These are phyloP conservation scores for Diaporthe longicolla DNA, from an alignment of 2,329 filamentous ascomycete species.

Conservation along the genomic window DNA sequence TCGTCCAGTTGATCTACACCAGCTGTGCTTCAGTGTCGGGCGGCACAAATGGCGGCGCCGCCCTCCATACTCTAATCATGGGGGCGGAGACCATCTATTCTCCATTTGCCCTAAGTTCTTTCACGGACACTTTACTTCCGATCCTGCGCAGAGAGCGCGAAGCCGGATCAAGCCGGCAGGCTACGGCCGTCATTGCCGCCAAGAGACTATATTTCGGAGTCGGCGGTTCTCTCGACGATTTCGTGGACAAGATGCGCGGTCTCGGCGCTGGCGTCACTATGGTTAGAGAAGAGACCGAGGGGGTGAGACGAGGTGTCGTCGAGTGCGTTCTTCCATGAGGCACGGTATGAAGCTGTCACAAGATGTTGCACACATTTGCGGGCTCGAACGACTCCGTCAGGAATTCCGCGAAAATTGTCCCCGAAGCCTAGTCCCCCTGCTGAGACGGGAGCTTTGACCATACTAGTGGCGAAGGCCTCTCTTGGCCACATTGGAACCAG, in stretches of 20 bases:
- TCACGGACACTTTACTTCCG: slow-evolving; percentile 75
- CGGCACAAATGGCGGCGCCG: slow-evolving; percentile 37
- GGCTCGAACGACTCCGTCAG: background rate
- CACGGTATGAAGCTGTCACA: background rate
- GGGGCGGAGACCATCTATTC: slow-evolving; percentile 90
- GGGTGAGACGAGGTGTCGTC: slow-evolving; percentile 74
- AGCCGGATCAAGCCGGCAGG: slow-evolving; percentile 56
- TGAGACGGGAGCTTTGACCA: background rate
- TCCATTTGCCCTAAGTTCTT: slow-evolving; percentile 77
- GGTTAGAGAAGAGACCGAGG: slow-evolving; percentile 71
- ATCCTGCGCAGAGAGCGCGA: slow-evolving; percentile 66
- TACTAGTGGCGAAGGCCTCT: background rate
- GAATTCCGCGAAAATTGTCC: background rate
- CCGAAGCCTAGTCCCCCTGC: background rate
- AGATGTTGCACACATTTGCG: background rate
- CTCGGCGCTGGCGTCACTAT: slow-evolving; percentile 64
- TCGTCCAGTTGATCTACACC: slow-evolving; percentile 69
- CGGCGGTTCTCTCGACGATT: slow-evolving; percentile 84
- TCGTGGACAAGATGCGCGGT: slow-evolving; percentile 67
- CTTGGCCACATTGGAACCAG: background rate
- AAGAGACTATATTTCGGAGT: slow-evolving; percentile 90
- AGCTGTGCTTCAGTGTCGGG: slow-evolving; percentile 43
- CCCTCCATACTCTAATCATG: slow-evolving; percentile 66
- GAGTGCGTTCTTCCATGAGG: slow-evolving; percentile 58
- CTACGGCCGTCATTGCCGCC: slow-evolving; percentile 78